phyloP scores from a whole-genome alignment of 179 eudicot species.

The Gypsophila paniculata region DNA sequence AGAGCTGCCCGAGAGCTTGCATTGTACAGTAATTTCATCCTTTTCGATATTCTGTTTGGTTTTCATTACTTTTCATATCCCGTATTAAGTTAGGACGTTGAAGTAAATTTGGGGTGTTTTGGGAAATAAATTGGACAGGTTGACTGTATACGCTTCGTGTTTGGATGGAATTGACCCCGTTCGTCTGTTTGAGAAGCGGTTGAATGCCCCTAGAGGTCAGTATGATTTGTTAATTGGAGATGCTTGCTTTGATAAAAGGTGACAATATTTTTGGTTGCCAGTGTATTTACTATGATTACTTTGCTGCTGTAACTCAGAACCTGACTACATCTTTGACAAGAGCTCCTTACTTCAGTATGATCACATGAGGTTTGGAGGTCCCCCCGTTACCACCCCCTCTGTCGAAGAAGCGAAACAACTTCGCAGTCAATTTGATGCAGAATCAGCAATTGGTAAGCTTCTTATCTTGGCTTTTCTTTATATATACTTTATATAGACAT shows the following conservation, averaged over 20 bases:
- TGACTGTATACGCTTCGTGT: no score
- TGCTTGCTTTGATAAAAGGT: not conserved
- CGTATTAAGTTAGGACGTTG: not conserved
- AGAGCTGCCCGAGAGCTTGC: constrained; percentile 94
- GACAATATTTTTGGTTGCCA: not conserved
- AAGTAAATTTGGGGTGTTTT: no score
- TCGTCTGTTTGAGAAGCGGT: constrained; percentile 70
- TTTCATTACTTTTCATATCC: not conserved
- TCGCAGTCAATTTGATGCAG: constrained; percentile 40
- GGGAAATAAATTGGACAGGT: no score
- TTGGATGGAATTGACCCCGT: no score
- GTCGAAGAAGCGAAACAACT: constrained; percentile 72
- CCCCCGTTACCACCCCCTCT: constrained; percentile 55
- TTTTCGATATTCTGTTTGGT: not conserved
- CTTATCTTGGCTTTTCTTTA: not conserved
- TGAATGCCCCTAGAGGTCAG: constrained; percentile 62
- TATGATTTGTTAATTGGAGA: not conserved
- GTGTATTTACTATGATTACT: not conserved
- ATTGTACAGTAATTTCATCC: constrained; percentile 38
- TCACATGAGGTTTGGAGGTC: constrained; percentile 79
- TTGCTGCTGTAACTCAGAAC: constrained; percentile 36
- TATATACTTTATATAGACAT: not conserved
- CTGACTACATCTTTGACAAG: constrained; percentile 60
- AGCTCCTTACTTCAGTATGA: constrained; percentile 55
- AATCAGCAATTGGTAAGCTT: constrained; percentile 58